phyloP scores from a whole-genome alignment of 31 red algal genomes.

The Porphyra umbilicalis region DNA sequence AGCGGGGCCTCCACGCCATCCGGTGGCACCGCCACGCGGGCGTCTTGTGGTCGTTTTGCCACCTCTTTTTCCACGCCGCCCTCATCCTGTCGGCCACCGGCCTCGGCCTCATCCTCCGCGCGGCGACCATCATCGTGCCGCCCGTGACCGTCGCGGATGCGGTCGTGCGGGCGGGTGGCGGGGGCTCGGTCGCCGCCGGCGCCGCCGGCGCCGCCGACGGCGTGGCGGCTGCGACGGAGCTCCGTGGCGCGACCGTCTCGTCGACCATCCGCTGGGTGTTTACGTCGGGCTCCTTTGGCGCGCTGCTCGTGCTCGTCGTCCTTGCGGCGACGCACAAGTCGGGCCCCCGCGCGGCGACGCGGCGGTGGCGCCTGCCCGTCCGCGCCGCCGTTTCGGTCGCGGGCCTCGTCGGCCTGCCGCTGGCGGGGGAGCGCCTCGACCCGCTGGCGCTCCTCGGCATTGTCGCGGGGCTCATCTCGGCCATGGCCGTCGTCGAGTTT shows the following conservation, averaged over 20 bases:
- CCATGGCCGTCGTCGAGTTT: neutral
- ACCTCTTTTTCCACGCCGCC: neutral
- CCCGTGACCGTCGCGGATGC: neutral
- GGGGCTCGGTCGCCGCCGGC: neutral
- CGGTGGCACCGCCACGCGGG: neutral
- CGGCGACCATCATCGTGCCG: neutral
- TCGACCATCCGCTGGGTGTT: neutral
- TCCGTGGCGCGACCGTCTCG: neutral
- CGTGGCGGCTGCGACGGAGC: neutral
- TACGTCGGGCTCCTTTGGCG: neutral
- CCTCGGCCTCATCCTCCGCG: neutral
- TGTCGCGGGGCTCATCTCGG: neutral
- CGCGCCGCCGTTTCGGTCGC: neutral
- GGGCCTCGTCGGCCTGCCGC: neutral
- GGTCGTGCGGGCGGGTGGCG: neutral
- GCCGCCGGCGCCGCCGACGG: neutral
- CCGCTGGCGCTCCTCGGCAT: neutral
- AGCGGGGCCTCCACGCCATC: neutral
- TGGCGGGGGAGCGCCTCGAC: neutral
- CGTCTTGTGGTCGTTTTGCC: neutral
- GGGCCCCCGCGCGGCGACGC: neutral
- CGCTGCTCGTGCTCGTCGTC: conserved; percentile 1
- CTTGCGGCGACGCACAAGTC: neutral
- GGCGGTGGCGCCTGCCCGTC: neutral
- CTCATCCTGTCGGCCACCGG: neutral